These are phyloP conservation scores for Aspergillus nanangensis DNA, from an alignment of 495 filamentous ascomycete genomes.

Conservation along the genomic window DNA sequence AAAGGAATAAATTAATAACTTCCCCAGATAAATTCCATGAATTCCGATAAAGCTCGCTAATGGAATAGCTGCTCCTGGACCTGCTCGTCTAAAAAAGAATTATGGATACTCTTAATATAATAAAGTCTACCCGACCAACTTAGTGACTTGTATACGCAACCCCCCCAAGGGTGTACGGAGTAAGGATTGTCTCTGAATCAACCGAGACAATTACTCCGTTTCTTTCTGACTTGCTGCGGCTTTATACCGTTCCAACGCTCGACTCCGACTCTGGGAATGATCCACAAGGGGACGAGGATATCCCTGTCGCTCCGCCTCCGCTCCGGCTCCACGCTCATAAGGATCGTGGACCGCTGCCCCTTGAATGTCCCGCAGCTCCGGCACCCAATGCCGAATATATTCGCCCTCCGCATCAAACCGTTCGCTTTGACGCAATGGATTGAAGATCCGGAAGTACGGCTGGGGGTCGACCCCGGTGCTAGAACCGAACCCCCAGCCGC, in stretches of 20 bases:
- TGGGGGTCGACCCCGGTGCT: constrained; percentile 85
- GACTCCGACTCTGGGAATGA: constrained; percentile 62
- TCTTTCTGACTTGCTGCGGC: too few species aligned
- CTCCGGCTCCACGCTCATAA: constrained; percentile 59
- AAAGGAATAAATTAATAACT: too few species aligned
- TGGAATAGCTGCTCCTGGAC: too few species aligned
- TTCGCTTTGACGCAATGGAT: constrained; percentile 80
- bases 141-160: too few species aligned
- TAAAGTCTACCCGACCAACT: too few species aligned
- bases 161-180: too few species aligned
- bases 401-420: constrained; percentile 61
- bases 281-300: constrained; percentile 75
- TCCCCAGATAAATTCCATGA: too few species aligned
- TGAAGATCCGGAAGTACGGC: constrained; percentile 91
- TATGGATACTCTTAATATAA: too few species aligned
- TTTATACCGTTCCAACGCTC: constrained; percentile 73
- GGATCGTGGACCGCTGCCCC: constrained; percentile 74
- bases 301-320: constrained; percentile 55
- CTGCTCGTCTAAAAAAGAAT: too few species aligned
- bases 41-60: too few species aligned
- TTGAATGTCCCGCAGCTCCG: constrained; percentile 54
- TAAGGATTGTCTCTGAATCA: too few species aligned
- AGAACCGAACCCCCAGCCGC: constrained; percentile 84
- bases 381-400: constrained; percentile 58
- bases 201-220: too few species aligned